Evolutionary conservation across 148 eudicot species (phyloP), one percentile per base, ranked within the genome.

Genomic region (Heliamphora exappendiculata): DNA sequence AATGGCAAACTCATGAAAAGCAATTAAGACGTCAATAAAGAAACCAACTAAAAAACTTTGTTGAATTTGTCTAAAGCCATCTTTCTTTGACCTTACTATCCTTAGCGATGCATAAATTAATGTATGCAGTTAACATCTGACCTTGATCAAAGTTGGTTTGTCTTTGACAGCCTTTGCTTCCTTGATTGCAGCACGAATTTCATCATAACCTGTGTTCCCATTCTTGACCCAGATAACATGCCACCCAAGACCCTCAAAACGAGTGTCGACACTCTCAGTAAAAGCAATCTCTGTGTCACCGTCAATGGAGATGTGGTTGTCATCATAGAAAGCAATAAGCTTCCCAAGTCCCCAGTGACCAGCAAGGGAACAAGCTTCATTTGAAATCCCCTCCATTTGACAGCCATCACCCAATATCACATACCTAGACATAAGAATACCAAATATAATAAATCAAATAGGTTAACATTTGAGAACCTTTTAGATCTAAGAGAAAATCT

Each of bases 281-380:
- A 96, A 96, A 42, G 99, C 91, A 82, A 96, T 96, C 58, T 95
- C 97, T 3, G 99, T 96, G 91, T 84, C 90, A 83, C 98, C 99
- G 39, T 96, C 98, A 78, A 96, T 96, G 31, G 99, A 92, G n/a
- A 96, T 96, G 82, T 96, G 98, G 62, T 96, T 96, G 75, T 96
- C 99, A 75, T 96, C 99, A 70, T 96, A 93, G 73, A 96, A 88
- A 53, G 98, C 98, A 84, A 96, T 96, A 78, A 96, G 91, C 88
- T 96, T 96, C 72, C 98, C 99, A 70, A 96, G 99, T 33, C 99
- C 99, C 97, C 94, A 91, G 55, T 96, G 98, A 45, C 93, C 99
- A 72, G 99, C 99, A 75, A 96, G 93, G 58, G 98, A 96, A 83
- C 90, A 88, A n/a, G 86, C 99, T 87, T 96, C 98, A 67, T 96